These are phyloP conservation scores for Micromonas pusilla DNA, from an alignment of 139 green algal species.

Conservation along the genomic window DNA sequence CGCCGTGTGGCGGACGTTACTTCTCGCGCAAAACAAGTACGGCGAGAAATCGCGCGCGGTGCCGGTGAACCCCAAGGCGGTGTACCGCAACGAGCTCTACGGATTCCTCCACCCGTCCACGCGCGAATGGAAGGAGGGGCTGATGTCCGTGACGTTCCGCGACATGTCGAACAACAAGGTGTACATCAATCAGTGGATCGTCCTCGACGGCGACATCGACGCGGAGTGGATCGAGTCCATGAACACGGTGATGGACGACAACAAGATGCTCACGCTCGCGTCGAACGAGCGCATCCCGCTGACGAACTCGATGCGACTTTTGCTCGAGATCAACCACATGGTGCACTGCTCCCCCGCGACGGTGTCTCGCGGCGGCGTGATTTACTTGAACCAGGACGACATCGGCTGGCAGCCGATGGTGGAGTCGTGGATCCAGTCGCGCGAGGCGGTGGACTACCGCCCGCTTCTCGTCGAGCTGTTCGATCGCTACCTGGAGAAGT, in stretches of 20 bases:
- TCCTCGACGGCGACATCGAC: constrained; percentile 79
- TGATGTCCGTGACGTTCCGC: constrained; percentile 71
- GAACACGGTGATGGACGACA: constrained; percentile 86
- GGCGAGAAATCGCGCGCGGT: constrained; percentile 64
- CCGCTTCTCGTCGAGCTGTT: constrained; percentile 64
- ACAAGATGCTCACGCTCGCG: constrained; percentile 75
- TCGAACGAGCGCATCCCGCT: constrained; percentile 76
- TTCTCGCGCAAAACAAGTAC: constrained; percentile 72
- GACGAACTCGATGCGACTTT: constrained; percentile 62
- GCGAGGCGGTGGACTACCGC: constrained; percentile 41
- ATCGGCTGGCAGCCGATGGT: constrained; percentile 78
- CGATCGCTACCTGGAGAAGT: constrained; percentile 65
- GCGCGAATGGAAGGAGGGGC: constrained; percentile 73
- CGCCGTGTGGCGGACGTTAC: constrained; percentile 72
- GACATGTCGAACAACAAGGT: constrained; percentile 52
- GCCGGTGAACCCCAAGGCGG: constrained; percentile 69
- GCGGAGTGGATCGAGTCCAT: constrained; percentile 85
- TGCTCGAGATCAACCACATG: constrained; percentile 68
- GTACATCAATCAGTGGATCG: constrained; percentile 63
- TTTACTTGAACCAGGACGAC: constrained; percentile 73
- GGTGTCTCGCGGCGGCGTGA: constrained; percentile 75
- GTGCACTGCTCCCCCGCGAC: constrained; percentile 61
- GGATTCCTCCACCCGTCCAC: constrained; percentile 67
- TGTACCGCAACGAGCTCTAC: constrained; percentile 65
- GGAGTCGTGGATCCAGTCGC: constrained; percentile 48